Conservation (phyloP, 1,139 yeast genomes). For the Taiozyma sp. region DNA sequence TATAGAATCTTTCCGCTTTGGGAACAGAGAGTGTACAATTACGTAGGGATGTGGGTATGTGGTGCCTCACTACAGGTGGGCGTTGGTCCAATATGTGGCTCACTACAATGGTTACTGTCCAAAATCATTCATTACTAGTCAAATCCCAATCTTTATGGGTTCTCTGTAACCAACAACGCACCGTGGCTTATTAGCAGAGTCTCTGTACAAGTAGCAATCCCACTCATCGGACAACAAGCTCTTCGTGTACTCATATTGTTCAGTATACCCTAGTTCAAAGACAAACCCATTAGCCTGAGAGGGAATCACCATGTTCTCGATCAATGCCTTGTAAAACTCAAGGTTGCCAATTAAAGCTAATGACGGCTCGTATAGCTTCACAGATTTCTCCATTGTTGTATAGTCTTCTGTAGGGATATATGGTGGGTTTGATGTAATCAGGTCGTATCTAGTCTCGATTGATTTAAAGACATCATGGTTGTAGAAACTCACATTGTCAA, state of each 20-base stretch:
- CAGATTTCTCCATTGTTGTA: constrained; percentile 49
- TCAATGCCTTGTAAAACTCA: constrained; percentile 62
- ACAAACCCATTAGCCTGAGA: constrained; percentile 37
- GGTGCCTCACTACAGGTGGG: too few species aligned
- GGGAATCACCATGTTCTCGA: constrained; percentile 37
- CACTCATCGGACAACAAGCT: constrained; percentile 16
- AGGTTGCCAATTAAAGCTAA: constrained; percentile 72
- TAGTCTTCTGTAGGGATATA: constrained; percentile 58
- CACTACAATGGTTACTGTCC: too few species aligned
- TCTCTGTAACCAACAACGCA: constrained; percentile 30
- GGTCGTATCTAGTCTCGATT: constrained; percentile 28
- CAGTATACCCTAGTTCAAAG: constrained; percentile 35
- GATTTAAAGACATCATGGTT: neutral
- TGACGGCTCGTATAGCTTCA: constrained; percentile 66
- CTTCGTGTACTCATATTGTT: constrained; percentile 25
- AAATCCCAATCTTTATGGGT: neutral
- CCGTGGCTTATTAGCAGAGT: constrained; percentile 28
- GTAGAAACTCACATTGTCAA: constrained; percentile 12
- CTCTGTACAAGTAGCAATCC: constrained; percentile 24
- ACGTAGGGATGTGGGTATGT: neutral
- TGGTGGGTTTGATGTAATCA: constrained; percentile 86
- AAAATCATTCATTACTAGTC: too few species aligned
- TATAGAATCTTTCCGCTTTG: neutral
- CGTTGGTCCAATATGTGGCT: too few species aligned
- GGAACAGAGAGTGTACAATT: neutral